Evolutionary conservation across 148 eudicot genomes (phyloP).

Genomic region (Diospyros kaki): DNA sequence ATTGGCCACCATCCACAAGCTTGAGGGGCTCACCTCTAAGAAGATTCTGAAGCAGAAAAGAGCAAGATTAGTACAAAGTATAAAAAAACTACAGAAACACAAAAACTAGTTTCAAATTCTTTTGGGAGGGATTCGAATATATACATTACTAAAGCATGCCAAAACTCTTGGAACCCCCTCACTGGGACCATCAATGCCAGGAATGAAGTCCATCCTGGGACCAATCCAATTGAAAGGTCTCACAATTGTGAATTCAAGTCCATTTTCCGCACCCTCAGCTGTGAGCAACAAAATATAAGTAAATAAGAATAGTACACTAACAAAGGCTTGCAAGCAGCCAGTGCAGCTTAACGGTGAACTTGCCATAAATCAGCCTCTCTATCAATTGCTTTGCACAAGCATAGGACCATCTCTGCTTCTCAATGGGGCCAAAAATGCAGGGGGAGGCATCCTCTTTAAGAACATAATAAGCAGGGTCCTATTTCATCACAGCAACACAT

Average conservation of each 20-base stretch:
- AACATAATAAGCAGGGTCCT: conserved; percentile 92
- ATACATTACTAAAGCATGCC: conserved; percentile 95
- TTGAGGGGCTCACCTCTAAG: conserved; percentile 87
- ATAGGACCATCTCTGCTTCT: conserved; percentile 99
- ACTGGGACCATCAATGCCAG: conserved; percentile 96
- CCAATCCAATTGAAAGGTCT: conserved; percentile 99
- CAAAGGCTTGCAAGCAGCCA: background rate
- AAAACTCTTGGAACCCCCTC: conserved; percentile 99
- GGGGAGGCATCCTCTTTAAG: conserved; percentile 88
- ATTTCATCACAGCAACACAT: conserved; percentile 13
- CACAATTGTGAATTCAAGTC: conserved; percentile 89
- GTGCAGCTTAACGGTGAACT: conserved; percentile 5
- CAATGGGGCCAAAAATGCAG: conserved; percentile 95
- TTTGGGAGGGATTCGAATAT: conserved; percentile 14
- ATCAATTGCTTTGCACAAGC: conserved; percentile 98
- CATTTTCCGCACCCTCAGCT: conserved; percentile 99
- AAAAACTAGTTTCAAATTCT: background rate
- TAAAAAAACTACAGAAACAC: conserved; percentile 7
- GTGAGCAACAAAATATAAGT: conserved; percentile 11
- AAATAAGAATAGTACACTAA: background rate
- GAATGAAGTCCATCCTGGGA: conserved; percentile 99
- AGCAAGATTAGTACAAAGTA: background rate
- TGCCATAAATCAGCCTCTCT: conserved; percentile 93
- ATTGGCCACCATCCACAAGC: conserved; percentile 97
- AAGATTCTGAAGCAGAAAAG: conserved; percentile 54